phyloP scores from a whole-genome alignment of 352 stramenopile genomes.

The Bremia lactucae region DNA sequence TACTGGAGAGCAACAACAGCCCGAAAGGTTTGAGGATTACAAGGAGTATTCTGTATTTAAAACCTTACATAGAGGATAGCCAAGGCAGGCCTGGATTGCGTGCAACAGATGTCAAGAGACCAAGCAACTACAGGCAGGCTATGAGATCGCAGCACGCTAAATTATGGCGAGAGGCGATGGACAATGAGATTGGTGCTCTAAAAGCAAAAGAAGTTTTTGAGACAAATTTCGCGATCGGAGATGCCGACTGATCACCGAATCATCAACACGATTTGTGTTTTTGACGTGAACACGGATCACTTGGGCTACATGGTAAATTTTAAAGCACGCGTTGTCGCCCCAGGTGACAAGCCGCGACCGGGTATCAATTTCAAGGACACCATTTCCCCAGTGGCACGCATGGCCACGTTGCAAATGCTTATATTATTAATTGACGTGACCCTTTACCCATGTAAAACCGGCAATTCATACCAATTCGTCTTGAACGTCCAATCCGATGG shows the following conservation, averaged over 20 bases:
- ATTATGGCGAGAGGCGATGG: neutral
- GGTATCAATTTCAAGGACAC: conserved; percentile 1
- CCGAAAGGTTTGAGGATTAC: too few species aligned
- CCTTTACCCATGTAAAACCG: too few species aligned
- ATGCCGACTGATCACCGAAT: neutral
- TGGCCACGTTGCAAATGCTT: conserved; percentile 6
- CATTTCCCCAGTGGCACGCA: neutral
- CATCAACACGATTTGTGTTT: neutral
- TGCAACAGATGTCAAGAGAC: neutral
- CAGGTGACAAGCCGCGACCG: neutral
- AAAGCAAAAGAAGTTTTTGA: neutral
- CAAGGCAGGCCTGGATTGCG: too few species aligned
- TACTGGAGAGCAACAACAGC: too few species aligned
- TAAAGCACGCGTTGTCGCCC: neutral
- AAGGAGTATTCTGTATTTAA: too few species aligned
- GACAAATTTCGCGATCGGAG: neutral
- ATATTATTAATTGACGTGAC: too few species aligned
- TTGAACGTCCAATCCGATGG: too few species aligned
- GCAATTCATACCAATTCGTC: too few species aligned
- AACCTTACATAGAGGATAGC: too few species aligned
- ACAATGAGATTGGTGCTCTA: neutral
- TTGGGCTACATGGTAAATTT: neutral
- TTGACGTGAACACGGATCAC: neutral
- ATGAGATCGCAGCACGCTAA: neutral
- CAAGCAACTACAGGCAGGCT: neutral